Conservation (phyloP, 2,329 filamentous ascomycete genomes). For the Fusarium sp. region DNA sequence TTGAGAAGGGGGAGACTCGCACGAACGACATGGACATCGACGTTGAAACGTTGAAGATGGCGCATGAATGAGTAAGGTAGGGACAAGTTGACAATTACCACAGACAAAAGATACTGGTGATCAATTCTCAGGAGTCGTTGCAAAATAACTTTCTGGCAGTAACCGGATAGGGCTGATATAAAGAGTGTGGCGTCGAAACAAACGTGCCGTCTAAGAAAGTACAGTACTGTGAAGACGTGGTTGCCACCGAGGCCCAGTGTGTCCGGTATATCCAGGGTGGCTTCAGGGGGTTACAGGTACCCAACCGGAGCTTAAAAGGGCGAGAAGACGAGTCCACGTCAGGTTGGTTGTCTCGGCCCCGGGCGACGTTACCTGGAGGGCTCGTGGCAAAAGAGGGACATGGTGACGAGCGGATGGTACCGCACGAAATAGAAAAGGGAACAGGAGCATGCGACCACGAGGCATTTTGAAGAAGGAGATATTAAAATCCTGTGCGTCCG, state of each 20-base stretch:
- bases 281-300: constrained; percentile 24
- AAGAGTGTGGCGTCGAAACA: constrained; percentile 36
- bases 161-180: constrained; percentile 44
- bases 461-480: constrained; percentile 45
- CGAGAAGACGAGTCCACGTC: constrained; percentile 23
- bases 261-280: constrained; percentile 26
- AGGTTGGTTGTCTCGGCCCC: constrained; percentile 32
- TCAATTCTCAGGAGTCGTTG: not conserved
- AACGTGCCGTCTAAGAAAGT: constrained; percentile 2
- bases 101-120: constrained; percentile 1
- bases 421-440: constrained; percentile 20
- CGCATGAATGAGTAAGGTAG: not conserved
- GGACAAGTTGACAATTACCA: constrained; percentile 6
- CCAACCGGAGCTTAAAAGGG: constrained; percentile 32
- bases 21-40: constrained; percentile 38
- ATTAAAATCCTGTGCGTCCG: constrained; percentile 44
- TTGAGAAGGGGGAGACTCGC: constrained; percentile 27
- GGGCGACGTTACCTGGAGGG: constrained; percentile 35
- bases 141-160: constrained; percentile 9
- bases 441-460: constrained; percentile 39
- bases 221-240: constrained; percentile 10
- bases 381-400: constrained; percentile 40
- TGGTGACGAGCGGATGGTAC: constrained; percentile 35
- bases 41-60: constrained; percentile 4
- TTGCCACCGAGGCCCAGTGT: constrained; percentile 37